These are phyloP conservation scores for Cruciata laevipes DNA, from an alignment of 257 asterid species.

Conservation along the genomic window DNA sequence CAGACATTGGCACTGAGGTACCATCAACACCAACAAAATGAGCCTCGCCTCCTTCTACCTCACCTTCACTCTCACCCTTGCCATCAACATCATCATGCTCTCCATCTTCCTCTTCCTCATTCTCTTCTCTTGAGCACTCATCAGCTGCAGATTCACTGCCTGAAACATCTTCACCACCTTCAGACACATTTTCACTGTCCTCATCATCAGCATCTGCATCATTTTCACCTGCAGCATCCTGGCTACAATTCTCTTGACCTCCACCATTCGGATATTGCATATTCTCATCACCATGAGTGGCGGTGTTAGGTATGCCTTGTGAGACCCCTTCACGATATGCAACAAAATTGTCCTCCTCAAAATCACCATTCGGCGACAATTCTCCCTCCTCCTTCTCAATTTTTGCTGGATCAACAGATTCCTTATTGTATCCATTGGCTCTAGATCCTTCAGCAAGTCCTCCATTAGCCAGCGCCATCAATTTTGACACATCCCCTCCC, in stretches of 20 bases:
- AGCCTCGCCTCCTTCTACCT: slow-evolving; percentile 78
- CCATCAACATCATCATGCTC: slow-evolving; percentile 72
- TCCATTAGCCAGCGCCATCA: slow-evolving; percentile 38
- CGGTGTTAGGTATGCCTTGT: slow-evolving; percentile 39
- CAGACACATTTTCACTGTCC: slow-evolving; percentile 76
- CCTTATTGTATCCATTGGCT: slow-evolving; percentile 37
- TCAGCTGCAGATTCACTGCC: slow-evolving; percentile 93
- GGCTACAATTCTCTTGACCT: slow-evolving; percentile 39
- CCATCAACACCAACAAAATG: slow-evolving; percentile 59
- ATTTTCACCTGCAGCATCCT: slow-evolving; percentile 64
- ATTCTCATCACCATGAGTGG: slow-evolving; percentile 29
- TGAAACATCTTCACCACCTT: slow-evolving; percentile 79
- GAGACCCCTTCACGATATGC: slow-evolving; percentile 38
- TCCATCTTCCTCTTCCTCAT: slow-evolving; percentile 72
- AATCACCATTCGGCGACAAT: slow-evolving; percentile 73
- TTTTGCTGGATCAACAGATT: slow-evolving; percentile 50
- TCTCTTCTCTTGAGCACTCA: slow-evolving; percentile 80
- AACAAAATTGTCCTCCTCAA: slow-evolving; percentile 75
- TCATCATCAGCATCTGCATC: slow-evolving; percentile 83
- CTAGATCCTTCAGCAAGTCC: slow-evolving; percentile 46
- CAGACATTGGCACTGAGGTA: slow-evolving; percentile 47
- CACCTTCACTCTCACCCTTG: slow-evolving; percentile 95
- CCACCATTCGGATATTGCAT: slow-evolving; percentile 41
- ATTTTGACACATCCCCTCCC: slow-evolving; percentile 47
- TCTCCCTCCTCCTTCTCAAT: slow-evolving; percentile 95